Base-by-base conservation (phyloP, 345 rosid genomes). In the Aquilaria yunnanensis region DNA sequence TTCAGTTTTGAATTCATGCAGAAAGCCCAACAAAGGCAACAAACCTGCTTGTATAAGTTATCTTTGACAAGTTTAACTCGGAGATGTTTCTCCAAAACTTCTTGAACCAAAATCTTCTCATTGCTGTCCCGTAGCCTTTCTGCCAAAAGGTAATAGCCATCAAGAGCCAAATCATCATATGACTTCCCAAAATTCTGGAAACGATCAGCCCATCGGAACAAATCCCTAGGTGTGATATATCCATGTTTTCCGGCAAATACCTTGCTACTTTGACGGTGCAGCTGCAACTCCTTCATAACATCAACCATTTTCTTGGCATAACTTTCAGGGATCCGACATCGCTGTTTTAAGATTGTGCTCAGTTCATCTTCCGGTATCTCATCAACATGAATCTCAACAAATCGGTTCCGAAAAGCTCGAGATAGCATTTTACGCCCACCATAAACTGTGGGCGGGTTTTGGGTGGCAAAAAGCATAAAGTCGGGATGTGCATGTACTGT, bases 241-340 rank as follows among this genome's bases (percentile, higher is more conserved):
- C 98, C 98, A 73, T 93, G 98, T 80, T 93, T 93, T 69, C 98
- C 98, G 71, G 98, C 97, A 83, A 93, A 93, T 14, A 88, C 90
- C 75, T 90, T 90, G 80, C 96, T 93, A 66, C 75, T 85, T 78
- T 88, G 98, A 70, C 98, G 79, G 56, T 78, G 90, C 64, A 92
- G 76, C 74, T 90, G 97, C 85, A 93, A 71, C 74, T 88, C 97
- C 77, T 82, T 90, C 98, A 93, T 90, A 62, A 93, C 85, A 48
- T 90, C 87, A 59, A 90, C 97, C 92, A 93, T 90, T 69, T 80
- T 78, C 59, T 77, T 72, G 60, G 97, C 94, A 71, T 90, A 83
- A 73, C 85, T 88, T 60, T 74, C 76, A 4, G 96, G 90, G 49
- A 93, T 88, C 67, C 72, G 67, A 71, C 98, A 86, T 67, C 86